Conservation (phyloP, 2,329 filamentous ascomycete species). For the Phaeosphaeria sp. region DNA sequence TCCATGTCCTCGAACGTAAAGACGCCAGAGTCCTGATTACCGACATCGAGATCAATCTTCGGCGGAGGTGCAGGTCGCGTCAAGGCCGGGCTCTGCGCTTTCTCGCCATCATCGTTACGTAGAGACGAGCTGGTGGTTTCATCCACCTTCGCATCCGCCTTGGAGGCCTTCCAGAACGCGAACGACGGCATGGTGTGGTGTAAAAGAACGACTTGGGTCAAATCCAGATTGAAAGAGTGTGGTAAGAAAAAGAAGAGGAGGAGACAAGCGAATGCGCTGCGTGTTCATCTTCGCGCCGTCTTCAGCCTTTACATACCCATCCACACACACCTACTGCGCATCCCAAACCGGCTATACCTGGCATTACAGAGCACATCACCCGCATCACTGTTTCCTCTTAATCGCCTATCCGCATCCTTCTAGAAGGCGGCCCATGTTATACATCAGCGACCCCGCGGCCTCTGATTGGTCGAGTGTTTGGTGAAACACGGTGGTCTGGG, state of each 20-base stretch:
- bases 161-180: conserved; percentile 13
- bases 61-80: background rate
- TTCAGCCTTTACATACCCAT: conserved; percentile 3
- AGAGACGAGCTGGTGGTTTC: conserved; percentile 11
- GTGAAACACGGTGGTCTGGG: background rate
- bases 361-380: conserved; percentile 10
- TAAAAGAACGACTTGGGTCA: conserved; percentile 6
- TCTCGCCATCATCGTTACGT: conserved; percentile 6
- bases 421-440: background rate
- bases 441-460: conserved; percentile 9
- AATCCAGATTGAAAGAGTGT: conserved; percentile 1
- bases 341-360: conserved; percentile 9
- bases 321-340: background rate
- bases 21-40: conserved; percentile 23
- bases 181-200: conserved; percentile 30
- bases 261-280: background rate
- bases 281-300: background rate
- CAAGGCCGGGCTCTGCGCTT: background rate
- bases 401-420: conserved; percentile 3
- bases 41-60: conserved; percentile 18
- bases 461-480: conserved; percentile 8
- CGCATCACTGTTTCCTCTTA: conserved; percentile 19
- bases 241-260: background rate
- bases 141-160: conserved; percentile 24
- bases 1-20: conserved; percentile 25